phyloP scores from a whole-genome alignment of 2,329 filamentous ascomycete genomes.

The Claviceps fusiformis region DNA sequence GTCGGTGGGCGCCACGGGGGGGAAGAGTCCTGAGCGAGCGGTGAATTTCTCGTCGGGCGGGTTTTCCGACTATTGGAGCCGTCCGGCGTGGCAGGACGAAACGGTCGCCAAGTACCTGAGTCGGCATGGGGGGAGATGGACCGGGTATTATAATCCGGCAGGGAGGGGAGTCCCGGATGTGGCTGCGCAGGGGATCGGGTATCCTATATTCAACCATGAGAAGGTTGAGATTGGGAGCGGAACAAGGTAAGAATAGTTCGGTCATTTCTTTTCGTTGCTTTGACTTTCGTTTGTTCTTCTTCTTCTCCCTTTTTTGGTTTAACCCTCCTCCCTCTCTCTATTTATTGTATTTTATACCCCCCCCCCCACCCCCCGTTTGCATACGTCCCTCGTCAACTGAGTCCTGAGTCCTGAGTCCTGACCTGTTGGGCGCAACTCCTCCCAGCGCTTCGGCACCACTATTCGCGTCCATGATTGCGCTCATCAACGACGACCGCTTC shows the following conservation, averaged over 20 bases:
- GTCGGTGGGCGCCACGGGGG: constrained; percentile 44
- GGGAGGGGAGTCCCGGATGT: constrained; percentile 51
- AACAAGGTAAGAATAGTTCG: constrained; percentile 16
- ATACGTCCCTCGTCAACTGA: background rate
- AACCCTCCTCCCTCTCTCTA: too few species aligned
- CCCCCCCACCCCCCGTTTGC: too few species aligned
- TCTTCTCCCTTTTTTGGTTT: background rate
- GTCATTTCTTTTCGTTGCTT: too few species aligned
- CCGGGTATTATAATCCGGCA: constrained; percentile 25
- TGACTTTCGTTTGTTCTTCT: background rate
- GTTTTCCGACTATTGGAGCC: constrained; percentile 33
- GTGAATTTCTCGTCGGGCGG: constrained; percentile 38
- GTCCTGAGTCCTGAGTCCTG: too few species aligned
- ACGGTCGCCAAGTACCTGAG: constrained; percentile 31
- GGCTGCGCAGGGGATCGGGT: constrained; percentile 33
- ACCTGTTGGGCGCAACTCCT: background rate
- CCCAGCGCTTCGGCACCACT: constrained; percentile 44
- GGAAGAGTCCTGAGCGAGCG: constrained; percentile 35
- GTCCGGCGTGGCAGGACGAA: constrained; percentile 30
- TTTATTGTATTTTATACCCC: too few species aligned
- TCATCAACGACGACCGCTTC: constrained; percentile 51
- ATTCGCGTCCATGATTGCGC: constrained; percentile 47
- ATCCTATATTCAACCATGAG: constrained; percentile 21
- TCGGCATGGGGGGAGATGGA: constrained; percentile 34
- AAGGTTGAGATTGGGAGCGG: constrained; percentile 15